Conservation (phyloP, 139 green algal genomes). For the Volvox reticuliferus region DNA sequence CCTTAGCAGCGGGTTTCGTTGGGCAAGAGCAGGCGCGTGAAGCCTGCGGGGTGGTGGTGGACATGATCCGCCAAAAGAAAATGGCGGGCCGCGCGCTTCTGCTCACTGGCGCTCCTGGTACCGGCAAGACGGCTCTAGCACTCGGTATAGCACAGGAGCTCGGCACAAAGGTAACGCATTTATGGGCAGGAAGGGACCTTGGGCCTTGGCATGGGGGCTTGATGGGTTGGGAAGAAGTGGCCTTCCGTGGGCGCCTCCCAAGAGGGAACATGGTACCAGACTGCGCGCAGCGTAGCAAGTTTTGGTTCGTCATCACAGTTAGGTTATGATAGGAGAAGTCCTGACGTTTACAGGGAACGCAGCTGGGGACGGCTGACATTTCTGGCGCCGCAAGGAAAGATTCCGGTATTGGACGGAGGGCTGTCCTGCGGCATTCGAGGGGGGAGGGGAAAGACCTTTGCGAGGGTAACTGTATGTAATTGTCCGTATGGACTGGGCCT, state of each 20-base stretch:
- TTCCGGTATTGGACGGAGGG: no score
- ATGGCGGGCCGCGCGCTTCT: constrained; percentile 97
- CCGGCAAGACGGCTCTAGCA: constrained; percentile 98
- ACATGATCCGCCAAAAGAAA: constrained; percentile 98
- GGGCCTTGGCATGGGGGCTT: no score
- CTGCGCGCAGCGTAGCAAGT: no score
- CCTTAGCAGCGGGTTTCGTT: constrained; percentile 92
- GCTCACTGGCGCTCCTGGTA: constrained; percentile 95
- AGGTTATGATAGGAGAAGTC: no score
- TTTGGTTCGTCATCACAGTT: no score
- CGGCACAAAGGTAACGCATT: constrained; percentile 72
- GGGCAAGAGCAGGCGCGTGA: constrained; percentile 95
- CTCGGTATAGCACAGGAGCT: constrained; percentile 97
- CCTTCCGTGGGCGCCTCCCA: neutral
- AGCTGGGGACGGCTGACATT: no score
- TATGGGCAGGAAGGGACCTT: neutral
- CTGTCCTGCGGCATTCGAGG: no score
- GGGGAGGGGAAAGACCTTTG: no score
- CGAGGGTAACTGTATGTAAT: no score
- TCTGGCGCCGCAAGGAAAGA: no score
- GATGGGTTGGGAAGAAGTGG: neutral
- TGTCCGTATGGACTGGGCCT: no score
- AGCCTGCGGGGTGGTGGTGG: constrained; percentile 97
- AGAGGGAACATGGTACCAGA: neutral
- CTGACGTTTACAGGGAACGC: no score